Percentiles rank a stretch among this genome's conserved stretches.
Evolutionary conservation across 495 filamentous ascomycete genomes (phyloP).

Genomic region (Acidiella bohemica): DNA sequence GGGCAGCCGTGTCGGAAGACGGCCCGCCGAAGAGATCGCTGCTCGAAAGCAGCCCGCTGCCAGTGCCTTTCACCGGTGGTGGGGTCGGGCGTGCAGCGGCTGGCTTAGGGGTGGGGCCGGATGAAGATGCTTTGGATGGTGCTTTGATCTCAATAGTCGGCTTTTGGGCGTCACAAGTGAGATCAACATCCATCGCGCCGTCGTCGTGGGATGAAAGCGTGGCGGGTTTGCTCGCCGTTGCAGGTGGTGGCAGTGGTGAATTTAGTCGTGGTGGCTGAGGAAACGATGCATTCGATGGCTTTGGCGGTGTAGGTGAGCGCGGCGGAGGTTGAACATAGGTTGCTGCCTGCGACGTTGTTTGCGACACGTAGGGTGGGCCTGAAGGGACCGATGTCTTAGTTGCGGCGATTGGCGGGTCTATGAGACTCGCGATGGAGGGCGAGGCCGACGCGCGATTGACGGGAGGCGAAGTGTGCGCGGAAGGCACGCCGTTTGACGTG

Average conservation of each 20-base stretch:
- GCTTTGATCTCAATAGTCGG: slow-evolving; percentile 1
- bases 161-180: slow-evolving; percentile 1
- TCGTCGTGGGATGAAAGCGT: no score
- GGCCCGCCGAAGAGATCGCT: slow-evolving; percentile 46
- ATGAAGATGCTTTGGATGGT: slow-evolving; percentile 36
- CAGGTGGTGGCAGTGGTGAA: background rate
- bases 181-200: slow-evolving; percentile 17
- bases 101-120: slow-evolving; percentile 45
- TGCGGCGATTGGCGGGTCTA: slow-evolving; percentile 51
- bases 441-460: slow-evolving; percentile 62
- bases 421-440: slow-evolving; percentile 77
- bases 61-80: slow-evolving; percentile 44
- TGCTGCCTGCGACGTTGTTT: slow-evolving; percentile 14
- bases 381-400: slow-evolving; percentile 23
- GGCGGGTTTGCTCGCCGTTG: background rate
- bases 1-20: slow-evolving; percentile 29
- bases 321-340: background rate
- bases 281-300: slow-evolving; percentile 1
- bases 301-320: background rate
- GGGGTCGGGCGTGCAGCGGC: slow-evolving; percentile 43
- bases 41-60: slow-evolving; percentile 51
- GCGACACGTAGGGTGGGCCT: slow-evolving; percentile 11
- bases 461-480: slow-evolving; percentile 37
- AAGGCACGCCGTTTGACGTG: slow-evolving; percentile 41
- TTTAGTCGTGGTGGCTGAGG: slow-evolving; percentile 4